Base-by-base conservation (phyloP, 2,329 filamentous ascomycete species). In the Botryotinia narcissicola region DNA sequence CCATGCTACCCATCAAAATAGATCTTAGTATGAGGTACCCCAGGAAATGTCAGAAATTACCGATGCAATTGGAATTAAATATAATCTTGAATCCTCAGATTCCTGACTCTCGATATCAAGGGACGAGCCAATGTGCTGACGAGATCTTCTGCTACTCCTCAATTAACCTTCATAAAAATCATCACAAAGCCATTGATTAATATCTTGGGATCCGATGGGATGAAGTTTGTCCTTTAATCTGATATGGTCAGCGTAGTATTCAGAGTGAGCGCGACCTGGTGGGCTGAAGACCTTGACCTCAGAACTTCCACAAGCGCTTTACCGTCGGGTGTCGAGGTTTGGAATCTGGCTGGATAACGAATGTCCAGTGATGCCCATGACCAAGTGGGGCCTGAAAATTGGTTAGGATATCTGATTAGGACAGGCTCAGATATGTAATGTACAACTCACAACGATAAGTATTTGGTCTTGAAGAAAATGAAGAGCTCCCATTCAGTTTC, bases 401-500 rank as follows among this genome's bases (percentile, higher is more conserved):
- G 20, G 14, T 35, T 44, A 29, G 60, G 5, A 20, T 2, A n/a
- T 4, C 7, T 3, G 4, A 4, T 29, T 20, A 18, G 7, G 2
- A 18, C 37, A 42, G 14, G 8, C 18, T 4, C 8, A 4, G 37
- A 6, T 7, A 10, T 16, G 44, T 35, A 6, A 12, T n/a, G 25
- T 16, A 14, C 16, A n/a, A 57, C 54, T 48, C 29, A 32, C 54
- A 61, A 9, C 37, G 40, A 25, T 35, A 35, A 5, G 16, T 12
- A 18, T 20, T 40, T 20, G 46, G 1, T 40, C 32, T 40, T 25
- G 29, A 18, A 14, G 25, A 14, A 42, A 42, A n/a, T 42, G 12
- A 29, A 42, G 14, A 10, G 2, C 7, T 9, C 9, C 6, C 4
- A 1, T 9, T 2, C 3, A 10, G 4, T 4, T 14, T 7, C 25